Percentiles rank a stretch among this genome's conserved stretches.
phyloP scores from a whole-genome alignment of 2,329 filamentous ascomycete species.

The Colletotrichum cereale region DNA sequence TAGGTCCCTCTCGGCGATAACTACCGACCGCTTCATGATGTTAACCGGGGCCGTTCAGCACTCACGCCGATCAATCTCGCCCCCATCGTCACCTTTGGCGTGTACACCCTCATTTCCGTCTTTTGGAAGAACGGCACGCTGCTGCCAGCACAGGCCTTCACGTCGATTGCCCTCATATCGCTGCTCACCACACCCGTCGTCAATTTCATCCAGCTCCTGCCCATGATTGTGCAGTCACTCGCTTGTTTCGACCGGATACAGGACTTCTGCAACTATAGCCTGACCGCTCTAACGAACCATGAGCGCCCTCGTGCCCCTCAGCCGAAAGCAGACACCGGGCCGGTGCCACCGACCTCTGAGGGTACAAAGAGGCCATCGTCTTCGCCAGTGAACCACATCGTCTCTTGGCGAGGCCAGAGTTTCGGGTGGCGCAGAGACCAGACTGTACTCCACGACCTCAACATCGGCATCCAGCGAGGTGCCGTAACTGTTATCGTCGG shows the following conservation, averaged over 20 bases:
- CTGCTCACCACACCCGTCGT: conserved; percentile 43
- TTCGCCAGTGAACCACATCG: background rate
- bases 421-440: conserved; percentile 26
- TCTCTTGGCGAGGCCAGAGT: background rate
- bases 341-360: background rate
- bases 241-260: conserved; percentile 44
- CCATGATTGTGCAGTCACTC: conserved; percentile 39
- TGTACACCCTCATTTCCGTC: conserved; percentile 46
- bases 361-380: background rate
- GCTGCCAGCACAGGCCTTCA: conserved; percentile 43
- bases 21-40: background rate
- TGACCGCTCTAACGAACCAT: background rate
- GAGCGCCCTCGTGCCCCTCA: too few relatives aligned
- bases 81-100: conserved; percentile 44
- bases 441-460: background rate
- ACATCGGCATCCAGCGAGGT: background rate
- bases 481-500: conserved; percentile 30
- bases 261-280: conserved; percentile 39
- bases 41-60: conserved; percentile 28
- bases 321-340: background rate
- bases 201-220: conserved; percentile 43
- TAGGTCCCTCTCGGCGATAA: conserved; percentile 29
- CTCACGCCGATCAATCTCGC: conserved; percentile 42
- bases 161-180: conserved; percentile 41
- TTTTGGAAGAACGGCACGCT: conserved; percentile 44